Evolutionary conservation across 2,329 filamentous ascomycete species (phyloP), one percentile per base, ranked within the genome.

Genomic region (Arthroderma sp.): DNA sequence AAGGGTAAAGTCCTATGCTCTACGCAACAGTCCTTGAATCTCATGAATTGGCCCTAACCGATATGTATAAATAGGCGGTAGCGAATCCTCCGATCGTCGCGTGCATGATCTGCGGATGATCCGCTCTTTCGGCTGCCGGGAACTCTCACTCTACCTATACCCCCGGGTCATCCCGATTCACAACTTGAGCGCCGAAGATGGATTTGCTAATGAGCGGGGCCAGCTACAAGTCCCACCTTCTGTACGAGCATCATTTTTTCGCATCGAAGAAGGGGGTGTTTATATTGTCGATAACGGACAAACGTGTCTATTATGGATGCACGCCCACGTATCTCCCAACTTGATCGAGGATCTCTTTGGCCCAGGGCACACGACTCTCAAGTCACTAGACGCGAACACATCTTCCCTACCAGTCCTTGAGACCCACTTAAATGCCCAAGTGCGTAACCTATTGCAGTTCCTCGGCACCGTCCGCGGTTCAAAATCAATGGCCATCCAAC

Each of bases 211-310:
- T 56, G 80, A 86, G 58, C 86, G 86, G 3, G 88, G 88, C 9
- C 84, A 95, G 52, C 71, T 98, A 36, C 81, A 81, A 58, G 80
- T 98, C 68, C 91, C 91, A 2, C 78, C 83, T 0, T 68, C 80
- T 5, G 71, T 93, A 45, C 83, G 91, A 30, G 82, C 87, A 6
- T 88, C 84, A 1, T 98, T 94, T 64, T 78, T 82, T 7, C 80
- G 83, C 36, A 81, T 96, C 38, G 89, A 98, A 65, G 82, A 93
- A 44, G 91, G 91, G 29, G 91, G 91, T 30, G 91, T 83, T 1
- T 98, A 98, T 61, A 69, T 98, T 11, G 82, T 98, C 22, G 91
- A 98, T 62, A 95, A 96, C 56, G 91, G 91, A 4, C 91, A 98
- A 61, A 78, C 84, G 52, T 85, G 87, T 57, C 74, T 96, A 27